Percentiles rank a stretch among this genome's conserved stretches.
phyloP scores from a whole-genome alignment of 2,329 filamentous ascomycete species.

The Alternaria viburni region DNA sequence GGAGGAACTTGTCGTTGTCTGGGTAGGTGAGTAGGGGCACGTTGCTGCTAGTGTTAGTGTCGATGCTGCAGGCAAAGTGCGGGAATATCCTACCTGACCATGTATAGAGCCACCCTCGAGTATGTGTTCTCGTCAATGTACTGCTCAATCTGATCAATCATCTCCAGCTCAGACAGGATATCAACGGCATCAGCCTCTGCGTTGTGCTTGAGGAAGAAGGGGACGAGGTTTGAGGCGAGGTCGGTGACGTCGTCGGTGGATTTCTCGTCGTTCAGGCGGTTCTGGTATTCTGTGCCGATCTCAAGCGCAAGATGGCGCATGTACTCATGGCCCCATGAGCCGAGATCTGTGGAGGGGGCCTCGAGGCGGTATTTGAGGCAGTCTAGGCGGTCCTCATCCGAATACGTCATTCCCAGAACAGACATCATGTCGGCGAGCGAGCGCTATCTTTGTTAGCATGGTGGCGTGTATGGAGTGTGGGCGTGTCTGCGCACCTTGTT shows the following conservation, averaged over 20 bases:
- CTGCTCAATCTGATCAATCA: slow-evolving; percentile 88
- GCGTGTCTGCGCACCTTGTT: slow-evolving; percentile 69
- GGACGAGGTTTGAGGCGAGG: slow-evolving; percentile 82
- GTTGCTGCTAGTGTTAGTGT: slow-evolving; percentile 65
- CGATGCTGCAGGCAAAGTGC: not conserved
- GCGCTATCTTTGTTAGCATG: slow-evolving; percentile 52
- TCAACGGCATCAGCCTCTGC: slow-evolving; percentile 98
- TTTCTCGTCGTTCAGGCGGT: slow-evolving; percentile 84
- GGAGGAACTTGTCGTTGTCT: slow-evolving; percentile 94
- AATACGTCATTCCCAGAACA: slow-evolving; percentile 98
- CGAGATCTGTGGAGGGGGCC: slow-evolving; percentile 88
- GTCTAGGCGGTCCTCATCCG: slow-evolving; percentile 93
- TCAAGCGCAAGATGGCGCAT: slow-evolving; percentile 93
- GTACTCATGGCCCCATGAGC: slow-evolving; percentile 98
- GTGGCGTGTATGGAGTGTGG: not conserved
- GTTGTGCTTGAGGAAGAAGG: slow-evolving; percentile 95
- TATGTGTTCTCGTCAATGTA: slow-evolving; percentile 96
- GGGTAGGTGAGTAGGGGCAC: slow-evolving; percentile 96
- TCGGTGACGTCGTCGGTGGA: slow-evolving; percentile 83
- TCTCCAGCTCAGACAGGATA: slow-evolving; percentile 94
- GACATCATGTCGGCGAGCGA: slow-evolving; percentile 93
- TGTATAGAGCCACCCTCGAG: slow-evolving; percentile 90
- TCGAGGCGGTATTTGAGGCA: slow-evolving; percentile 94
- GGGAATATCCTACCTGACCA: slow-evolving; percentile 72
- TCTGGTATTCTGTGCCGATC: slow-evolving; percentile 92